Evolutionary conservation across 305 asterid genomes (phyloP), one percentile per base, ranked within the genome.

Genomic region (Fraxinus floribunda): DNA sequence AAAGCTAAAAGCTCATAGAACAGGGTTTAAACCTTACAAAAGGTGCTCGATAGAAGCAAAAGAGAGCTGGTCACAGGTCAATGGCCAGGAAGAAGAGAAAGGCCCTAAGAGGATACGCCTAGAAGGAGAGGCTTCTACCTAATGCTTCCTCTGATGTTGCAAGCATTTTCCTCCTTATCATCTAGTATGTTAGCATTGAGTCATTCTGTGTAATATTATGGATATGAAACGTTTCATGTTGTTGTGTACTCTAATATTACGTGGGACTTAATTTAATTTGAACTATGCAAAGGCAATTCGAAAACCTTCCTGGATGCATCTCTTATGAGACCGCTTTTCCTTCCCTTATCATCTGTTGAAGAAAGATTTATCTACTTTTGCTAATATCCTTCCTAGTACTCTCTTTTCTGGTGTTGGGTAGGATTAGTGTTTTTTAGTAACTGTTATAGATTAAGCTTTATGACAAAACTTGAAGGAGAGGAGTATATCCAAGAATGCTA

Each of bases 21-120:
- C 92, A 29, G 99, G 99, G 80, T 95, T 95, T 80, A 95, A 92
- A 88, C 99, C 99, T 73, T 94, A 95, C 90, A 95, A 95, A 89
- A 93, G 99, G 83, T 95, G 99, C 84, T 90, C 98, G 6, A 78
- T 89, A 87, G 98, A 94, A 88, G 99, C 96, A 18, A 93, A 89
- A 81, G 98, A 91, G 78, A 82, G 90, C 86, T 88, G 89, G 80
- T 83, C 86, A 80, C 84, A 86, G 11, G 78, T 81, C 71, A 87
- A 86, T 80, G 62, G 88, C 78, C 92, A 85, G 62, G 97, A 85
- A 72, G 97, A 93, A 76, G 97, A 91, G 88, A 92, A 90, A 87
- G 79, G 89, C 78, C 85, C 95, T 26, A 95, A 95, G 90, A 94
- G 97, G 87, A 77, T 94, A 66, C 97, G 99, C 68, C 52, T 93